phyloP scores from a whole-genome alignment of 2,329 filamentous ascomycete species.

The Fusarium oligoseptatum region DNA sequence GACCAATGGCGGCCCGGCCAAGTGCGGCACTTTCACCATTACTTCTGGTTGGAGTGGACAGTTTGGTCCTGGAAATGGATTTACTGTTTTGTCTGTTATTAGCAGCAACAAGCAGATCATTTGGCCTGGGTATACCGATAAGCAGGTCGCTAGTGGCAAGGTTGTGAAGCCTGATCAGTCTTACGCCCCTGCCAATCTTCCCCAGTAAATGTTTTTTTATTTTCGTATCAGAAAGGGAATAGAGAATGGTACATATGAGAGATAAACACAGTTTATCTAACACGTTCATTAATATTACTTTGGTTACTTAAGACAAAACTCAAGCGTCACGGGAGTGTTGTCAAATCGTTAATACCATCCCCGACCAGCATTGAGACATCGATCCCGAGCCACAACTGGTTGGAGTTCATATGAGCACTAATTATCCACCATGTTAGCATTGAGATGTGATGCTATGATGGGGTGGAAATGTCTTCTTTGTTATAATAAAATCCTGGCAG shows the following conservation, averaged over 20 bases:
- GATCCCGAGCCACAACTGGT: too few relatives aligned
- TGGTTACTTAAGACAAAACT: too few relatives aligned
- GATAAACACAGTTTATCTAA: background rate
- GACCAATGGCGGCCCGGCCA: conserved; percentile 53
- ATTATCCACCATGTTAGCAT: too few relatives aligned
- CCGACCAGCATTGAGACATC: too few relatives aligned
- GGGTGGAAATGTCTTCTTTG: too few relatives aligned
- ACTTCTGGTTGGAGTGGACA: conserved; percentile 68
- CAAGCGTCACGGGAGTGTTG: too few relatives aligned
- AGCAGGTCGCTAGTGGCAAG: conserved; percentile 58
- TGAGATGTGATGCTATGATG: too few relatives aligned
- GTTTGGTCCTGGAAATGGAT: conserved; percentile 65
- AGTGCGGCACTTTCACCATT: conserved; percentile 63
- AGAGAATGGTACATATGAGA: background rate
- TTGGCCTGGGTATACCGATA: conserved; percentile 67
- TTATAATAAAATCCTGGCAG: too few relatives aligned
- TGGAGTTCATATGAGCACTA: too few relatives aligned
- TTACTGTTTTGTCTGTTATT: conserved; percentile 66
- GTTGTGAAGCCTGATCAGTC: conserved; percentile 63
- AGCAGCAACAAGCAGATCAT: conserved; percentile 56
- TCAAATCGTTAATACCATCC: too few relatives aligned
- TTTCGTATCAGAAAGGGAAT: background rate
- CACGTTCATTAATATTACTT: background rate
- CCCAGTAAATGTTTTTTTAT: background rate
- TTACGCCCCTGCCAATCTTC: conserved; percentile 52